Evolutionary conservation across 257 asterid species (phyloP).

Genomic region (Nicotiana sylvestris): DNA sequence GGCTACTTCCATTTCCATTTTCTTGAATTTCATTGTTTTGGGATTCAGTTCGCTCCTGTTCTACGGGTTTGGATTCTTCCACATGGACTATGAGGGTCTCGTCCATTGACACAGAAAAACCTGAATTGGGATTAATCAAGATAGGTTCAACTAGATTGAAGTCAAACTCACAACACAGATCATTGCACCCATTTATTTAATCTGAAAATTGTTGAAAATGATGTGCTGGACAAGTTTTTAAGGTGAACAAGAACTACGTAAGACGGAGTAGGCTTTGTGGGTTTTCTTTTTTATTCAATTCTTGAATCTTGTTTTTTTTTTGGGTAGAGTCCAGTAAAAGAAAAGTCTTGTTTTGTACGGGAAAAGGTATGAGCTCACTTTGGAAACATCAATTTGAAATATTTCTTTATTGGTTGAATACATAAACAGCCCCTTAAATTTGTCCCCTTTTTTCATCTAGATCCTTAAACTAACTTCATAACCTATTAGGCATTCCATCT

Average conservation of each 20-base stretch:
- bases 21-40: constrained; percentile 20
- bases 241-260: not conserved
- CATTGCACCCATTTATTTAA: not conserved
- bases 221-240: not conserved
- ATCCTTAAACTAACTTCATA: too few relatives aligned
- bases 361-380: too few relatives aligned
- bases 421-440: too few relatives aligned
- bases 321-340: too few relatives aligned
- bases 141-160: not conserved
- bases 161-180: not conserved
- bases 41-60: constrained; percentile 27
- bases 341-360: too few relatives aligned
- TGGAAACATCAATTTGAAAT: too few relatives aligned
- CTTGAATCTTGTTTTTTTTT: too few relatives aligned
- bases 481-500: too few relatives aligned
- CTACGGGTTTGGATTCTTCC: constrained; percentile 32
- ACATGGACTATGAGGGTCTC: constrained; percentile 33
- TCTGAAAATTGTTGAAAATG: not conserved
- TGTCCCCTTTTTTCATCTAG: too few relatives aligned
- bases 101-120: constrained; percentile 37
- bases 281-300: too few relatives aligned
- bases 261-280: not conserved
- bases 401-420: too few relatives aligned
- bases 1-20: constrained; percentile 17
- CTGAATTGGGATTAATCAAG: not conserved